phyloP scores from a whole-genome alignment of 2,329 filamentous ascomycete genomes.

The Phyllosticta ampelicida region DNA sequence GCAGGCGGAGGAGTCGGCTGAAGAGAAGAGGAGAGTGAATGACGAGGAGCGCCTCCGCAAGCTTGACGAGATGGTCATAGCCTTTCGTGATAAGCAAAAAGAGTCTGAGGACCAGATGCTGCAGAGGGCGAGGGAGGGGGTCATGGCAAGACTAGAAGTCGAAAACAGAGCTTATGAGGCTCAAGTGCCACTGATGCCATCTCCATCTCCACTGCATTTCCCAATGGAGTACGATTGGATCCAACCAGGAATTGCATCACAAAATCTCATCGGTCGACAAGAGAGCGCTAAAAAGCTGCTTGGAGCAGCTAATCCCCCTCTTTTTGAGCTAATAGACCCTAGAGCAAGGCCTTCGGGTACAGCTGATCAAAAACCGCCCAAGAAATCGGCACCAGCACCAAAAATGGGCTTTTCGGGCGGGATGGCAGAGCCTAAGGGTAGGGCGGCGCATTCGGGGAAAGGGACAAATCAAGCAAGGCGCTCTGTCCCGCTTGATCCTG shows the following conservation, averaged over 20 bases:
- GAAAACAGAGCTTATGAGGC: conserved; percentile 39
- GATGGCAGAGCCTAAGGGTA: conserved; percentile 15
- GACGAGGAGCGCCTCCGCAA: conserved; percentile 22
- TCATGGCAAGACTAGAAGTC: no score
- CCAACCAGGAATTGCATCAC: conserved; percentile 1
- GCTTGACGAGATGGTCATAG: conserved; percentile 30
- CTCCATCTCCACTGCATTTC: not conserved
- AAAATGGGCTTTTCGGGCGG: conserved; percentile 16
- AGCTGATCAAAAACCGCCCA: conserved; percentile 9
- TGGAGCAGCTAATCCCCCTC: conserved; percentile 13
- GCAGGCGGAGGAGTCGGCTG: no score
- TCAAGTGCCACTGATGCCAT: conserved; percentile 32
- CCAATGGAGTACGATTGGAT: conserved; percentile 3
- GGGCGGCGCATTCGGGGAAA: conserved; percentile 16
- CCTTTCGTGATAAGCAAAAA: conserved; percentile 31
- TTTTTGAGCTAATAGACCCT: conserved; percentile 8
- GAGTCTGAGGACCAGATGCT: no score
- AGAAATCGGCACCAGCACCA: conserved; percentile 7
- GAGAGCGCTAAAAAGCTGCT: conserved; percentile 12
- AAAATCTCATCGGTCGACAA: conserved; percentile 8
- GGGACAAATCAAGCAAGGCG: no score
- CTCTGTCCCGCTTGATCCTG: no score
- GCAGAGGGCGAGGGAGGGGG: no score
- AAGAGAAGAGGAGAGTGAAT: conserved; percentile 24
- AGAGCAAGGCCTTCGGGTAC: not conserved